Conservation (phyloP, 1,284 basidiomycete genomes). For the Leccinum angustisporum region DNA sequence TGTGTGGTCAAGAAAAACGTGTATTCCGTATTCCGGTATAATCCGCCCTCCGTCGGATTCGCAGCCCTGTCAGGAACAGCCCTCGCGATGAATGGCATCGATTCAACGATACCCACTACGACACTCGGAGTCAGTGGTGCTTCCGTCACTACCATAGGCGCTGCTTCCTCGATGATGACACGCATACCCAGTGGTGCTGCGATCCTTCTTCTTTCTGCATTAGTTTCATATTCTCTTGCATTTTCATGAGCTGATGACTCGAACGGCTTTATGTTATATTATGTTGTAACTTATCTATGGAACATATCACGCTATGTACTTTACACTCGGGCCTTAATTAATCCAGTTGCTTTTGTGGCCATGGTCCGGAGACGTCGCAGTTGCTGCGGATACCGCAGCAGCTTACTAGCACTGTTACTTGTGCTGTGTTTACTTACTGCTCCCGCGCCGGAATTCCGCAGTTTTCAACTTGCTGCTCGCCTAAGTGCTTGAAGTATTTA, state of each 20-base stretch:
- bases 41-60: constrained; percentile 33
- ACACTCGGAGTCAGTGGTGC: constrained; percentile 23
- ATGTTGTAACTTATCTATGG: background rate
- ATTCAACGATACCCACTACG: constrained; percentile 22
- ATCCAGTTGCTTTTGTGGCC: too few species aligned
- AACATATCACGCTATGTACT: background rate
- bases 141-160: constrained; percentile 12
- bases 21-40: constrained; percentile 33
- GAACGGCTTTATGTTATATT: background rate
- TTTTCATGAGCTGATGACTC: background rate
- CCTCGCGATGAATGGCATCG: constrained; percentile 26
- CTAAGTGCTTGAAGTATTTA: constrained; percentile 6
- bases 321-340: background rate
- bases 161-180: constrained; percentile 12
- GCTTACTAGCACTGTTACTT: background rate
- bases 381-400: background rate
- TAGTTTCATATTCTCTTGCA: constrained; percentile 11
- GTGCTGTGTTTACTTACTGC: too few species aligned
- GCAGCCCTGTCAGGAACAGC: constrained; percentile 30
- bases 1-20: constrained; percentile 29
- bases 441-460: constrained; percentile 11
- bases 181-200: background rate
- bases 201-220: constrained; percentile 13
- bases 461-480: background rate
- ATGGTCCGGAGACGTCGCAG: background rate